Percentiles rank a stretch among this genome's conserved stretches.
Conservation (phyloP, 495 filamentous ascomycete species). For the Durotheca rogersii region DNA sequence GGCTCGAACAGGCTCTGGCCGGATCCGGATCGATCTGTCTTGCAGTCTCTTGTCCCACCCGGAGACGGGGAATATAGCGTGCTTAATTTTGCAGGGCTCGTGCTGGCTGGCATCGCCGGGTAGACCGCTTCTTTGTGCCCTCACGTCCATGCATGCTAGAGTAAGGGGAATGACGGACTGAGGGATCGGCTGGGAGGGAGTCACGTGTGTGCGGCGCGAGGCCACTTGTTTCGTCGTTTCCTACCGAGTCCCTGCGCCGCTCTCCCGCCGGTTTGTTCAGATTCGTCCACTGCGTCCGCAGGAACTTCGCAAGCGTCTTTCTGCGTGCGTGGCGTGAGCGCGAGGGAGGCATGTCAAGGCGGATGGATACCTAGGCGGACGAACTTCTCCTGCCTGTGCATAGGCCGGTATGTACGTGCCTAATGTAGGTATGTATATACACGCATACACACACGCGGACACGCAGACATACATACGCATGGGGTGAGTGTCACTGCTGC, state of each 20-base stretch:
- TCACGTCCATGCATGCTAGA: constrained; percentile 5
- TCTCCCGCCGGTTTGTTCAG: constrained; percentile 24
- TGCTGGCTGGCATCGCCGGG: not conserved
- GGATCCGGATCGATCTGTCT: not conserved
- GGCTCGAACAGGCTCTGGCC: not conserved
- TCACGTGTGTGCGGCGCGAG: constrained; percentile 28
- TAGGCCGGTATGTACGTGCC: not conserved
- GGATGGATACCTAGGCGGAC: not conserved
- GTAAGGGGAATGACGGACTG: constrained; percentile 22
- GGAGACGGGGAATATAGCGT: constrained; percentile 3
- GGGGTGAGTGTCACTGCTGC: no score
- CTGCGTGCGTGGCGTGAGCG: constrained; percentile 31
- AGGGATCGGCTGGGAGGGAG: constrained; percentile 22
- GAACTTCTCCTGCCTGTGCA: not conserved
- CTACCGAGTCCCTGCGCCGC: constrained; percentile 29
- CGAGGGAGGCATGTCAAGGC: constrained; percentile 16
- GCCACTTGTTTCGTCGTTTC: constrained; percentile 28
- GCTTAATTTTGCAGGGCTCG: not conserved
- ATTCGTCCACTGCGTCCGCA: constrained; percentile 28
- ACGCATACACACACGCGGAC: not conserved
- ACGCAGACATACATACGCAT: no score
- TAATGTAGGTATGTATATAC: not conserved
- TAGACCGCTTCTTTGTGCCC: constrained; percentile 30
- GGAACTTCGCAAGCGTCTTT: constrained; percentile 20
- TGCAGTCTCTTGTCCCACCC: not conserved